Evolutionary conservation across 2,329 filamentous ascomycete genomes (phyloP), one percentile per base, ranked within the genome.

Genomic region (Plectosphaerella sp.): DNA sequence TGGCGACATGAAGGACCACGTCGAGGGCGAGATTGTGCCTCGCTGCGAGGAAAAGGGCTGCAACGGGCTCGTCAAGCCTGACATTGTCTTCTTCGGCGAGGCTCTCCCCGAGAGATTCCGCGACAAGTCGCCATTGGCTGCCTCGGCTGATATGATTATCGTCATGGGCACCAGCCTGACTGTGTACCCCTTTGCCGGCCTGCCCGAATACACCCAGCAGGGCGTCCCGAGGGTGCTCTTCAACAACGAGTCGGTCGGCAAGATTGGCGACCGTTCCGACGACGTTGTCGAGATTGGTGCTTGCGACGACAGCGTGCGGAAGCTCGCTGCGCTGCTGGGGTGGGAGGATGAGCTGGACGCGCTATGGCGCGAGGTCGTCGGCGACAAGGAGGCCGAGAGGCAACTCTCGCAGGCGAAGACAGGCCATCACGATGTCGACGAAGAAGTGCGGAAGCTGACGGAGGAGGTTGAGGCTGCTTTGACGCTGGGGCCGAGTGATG

Each of bases 51-150:
- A 73, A 5, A 63, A 73, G 9, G 66, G 72, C 18, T 97, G 93
- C 66, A 74, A 79, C 36, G 92, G 92, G 0, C 73, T 94, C 3
- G 90, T 97, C 37, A 97, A 97, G 71, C 92, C 92, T 0, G 90
- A 96, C 62, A 96, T 97, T 64, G 91, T 96, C 35, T 97, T 97
- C 72, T 97, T 96, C 61, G 91, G 91, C 48, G 91, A 92, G 66
- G 69, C 80, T 1, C 70, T 92, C 3, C 72, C 72, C 0, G 60
- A 63, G 39, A 56, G 57, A 0, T 75, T 75, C 51, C 60, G 64
- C 1, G 57, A 66, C 20, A 66, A 71, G 24, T 60, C 64, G 9
- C 55, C 72, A 41, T 68, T 86, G 12, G 79, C 83, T 0, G 71
- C 70, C 2, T 70, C 79, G 61, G 88, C 90, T 1, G 91, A 96